Evolutionary conservation across 192 early-diverging fungal genomes (phyloP), one percentile per base, ranked within the genome.

Genomic region (Coemansia interrupta): DNA sequence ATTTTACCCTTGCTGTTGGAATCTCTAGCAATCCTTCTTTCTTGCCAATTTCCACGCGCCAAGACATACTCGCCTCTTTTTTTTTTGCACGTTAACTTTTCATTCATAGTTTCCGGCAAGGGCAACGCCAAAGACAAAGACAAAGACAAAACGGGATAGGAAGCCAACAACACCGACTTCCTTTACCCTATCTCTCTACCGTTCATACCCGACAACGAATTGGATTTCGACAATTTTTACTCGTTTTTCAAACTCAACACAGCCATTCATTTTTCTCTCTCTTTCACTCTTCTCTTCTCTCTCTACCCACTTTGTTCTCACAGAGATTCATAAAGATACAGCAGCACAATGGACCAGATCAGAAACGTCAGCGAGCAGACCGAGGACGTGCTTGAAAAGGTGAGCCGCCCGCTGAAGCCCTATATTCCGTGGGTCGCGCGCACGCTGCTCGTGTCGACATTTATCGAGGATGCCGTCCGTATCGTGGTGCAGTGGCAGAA

Each of bases 371-470:
- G 74, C 54, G 74, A 78, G 61, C 81, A 85, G 56, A 73, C 89
- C 17, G 95, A 97, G 80, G 82, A 89, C 32, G 38, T 85, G 39
- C 75, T 96, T 45, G 93, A 94, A 53, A 81, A 63, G 63, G 56
- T 93, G 19, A 83, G 85, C 28, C 79, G 82, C 30, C 92, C 91
- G 41, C 65, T 97, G 30, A 98, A 98, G 83, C 94, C 94, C 32
- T 87, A 87, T 66, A 84, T 97, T 38, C 93, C 96, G 3, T 85
- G 80, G 64, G 87, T 96, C 49, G 92, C 92, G 15, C 88, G 96
- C 6, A 91, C 94, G 58, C 81, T 98, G n/a, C 86, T 98, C 23
- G 93, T 98, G 19, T 92, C 89, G 36, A 98, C 96, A 13, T 98
- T 97, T 73, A 73, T 96, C 44, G 96, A 97, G 72, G 96, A 97